phyloP scores from a whole-genome alignment of 2,329 filamentous ascomycete genomes.

The Diaporthe velutina region DNA sequence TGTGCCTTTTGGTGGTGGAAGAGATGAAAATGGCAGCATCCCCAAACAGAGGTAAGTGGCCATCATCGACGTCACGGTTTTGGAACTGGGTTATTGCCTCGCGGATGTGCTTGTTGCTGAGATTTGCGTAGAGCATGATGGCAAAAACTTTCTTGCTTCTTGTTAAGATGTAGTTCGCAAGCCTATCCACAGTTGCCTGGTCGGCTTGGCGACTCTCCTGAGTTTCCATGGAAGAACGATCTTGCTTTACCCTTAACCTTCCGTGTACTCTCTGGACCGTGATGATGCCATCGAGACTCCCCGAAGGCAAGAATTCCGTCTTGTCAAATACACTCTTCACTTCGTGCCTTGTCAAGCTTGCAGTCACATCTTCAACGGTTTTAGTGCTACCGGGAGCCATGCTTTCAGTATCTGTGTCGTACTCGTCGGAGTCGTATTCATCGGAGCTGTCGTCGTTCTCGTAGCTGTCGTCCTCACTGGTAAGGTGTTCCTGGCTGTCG shows the following conservation, averaged over 20 bases:
- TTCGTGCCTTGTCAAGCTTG: background rate
- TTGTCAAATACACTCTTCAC: background rate
- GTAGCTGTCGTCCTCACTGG: too few relatives aligned
- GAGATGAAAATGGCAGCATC: background rate
- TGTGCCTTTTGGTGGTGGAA: background rate
- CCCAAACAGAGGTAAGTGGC: background rate
- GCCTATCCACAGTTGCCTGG: background rate
- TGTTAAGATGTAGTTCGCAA: background rate
- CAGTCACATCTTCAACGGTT: background rate
- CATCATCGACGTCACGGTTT: background rate
- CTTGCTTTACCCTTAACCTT: background rate
- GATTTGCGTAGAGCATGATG: background rate
- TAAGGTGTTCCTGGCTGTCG: too few relatives aligned
- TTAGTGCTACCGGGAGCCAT: background rate
- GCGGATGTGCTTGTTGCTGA: background rate
- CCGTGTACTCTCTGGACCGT: background rate
- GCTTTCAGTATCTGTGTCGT: background rate
- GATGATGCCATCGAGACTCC: background rate
- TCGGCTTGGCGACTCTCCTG: background rate
- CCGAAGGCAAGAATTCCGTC: background rate
- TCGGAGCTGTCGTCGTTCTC: too few relatives aligned
- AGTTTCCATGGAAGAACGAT: background rate
- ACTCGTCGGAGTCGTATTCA: background rate
- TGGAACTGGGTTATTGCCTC: background rate
- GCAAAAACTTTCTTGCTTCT: background rate